Base-by-base conservation (phyloP, 192 early-diverging fungal genomes). In the Haplosporangium gracile region DNA sequence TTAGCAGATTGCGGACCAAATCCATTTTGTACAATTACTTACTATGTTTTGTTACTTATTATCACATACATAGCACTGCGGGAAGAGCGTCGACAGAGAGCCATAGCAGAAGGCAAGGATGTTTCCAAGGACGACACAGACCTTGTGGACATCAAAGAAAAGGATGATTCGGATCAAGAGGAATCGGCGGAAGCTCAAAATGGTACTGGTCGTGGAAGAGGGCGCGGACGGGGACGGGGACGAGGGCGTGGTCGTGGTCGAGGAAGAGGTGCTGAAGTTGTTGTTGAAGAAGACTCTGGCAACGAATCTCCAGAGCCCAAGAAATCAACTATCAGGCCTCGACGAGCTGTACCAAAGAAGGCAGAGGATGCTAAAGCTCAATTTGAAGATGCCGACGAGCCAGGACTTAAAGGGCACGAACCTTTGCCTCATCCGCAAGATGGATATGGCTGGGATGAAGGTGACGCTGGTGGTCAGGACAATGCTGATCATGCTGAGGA, bases 401-500 rank as follows among this genome's bases (percentile, higher is more conserved):
- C 16, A 16, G 70, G 63, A 22, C 2, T 69, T 38, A 51, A 49
- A 15, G 49, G 32, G 1, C 76, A 73, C 24, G 57, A 32, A n/a
- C 42, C 39, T n/a, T 16, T 68, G 22, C 75, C 49, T 22, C 84
- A 86, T 24, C 84, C 84, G 10, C 84, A 86, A 68, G 84, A 86
- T 51, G 79, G 60, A 24, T 86, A 86, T 70, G 84, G 84, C 11
- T 86, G 84, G 84, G 79, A 78, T 24, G 68, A 78, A 16, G 72
- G 70, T 38, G 68, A 57, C 1, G 47, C 2, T 24, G n/a, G 18
- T 45, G 45, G 45, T 13, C 36, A 34, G n/a, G 75, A 55, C 20
- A 26, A 75, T 29, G 40, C 47, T 5, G 63, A 74, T 29, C 51
- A 42, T 18, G 65, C 45, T 4, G 82, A 78, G 4, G 82, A 79